Evolutionary conservation across 148 eudicot genomes (phyloP).

Genomic region (Linanthus parryae): DNA sequence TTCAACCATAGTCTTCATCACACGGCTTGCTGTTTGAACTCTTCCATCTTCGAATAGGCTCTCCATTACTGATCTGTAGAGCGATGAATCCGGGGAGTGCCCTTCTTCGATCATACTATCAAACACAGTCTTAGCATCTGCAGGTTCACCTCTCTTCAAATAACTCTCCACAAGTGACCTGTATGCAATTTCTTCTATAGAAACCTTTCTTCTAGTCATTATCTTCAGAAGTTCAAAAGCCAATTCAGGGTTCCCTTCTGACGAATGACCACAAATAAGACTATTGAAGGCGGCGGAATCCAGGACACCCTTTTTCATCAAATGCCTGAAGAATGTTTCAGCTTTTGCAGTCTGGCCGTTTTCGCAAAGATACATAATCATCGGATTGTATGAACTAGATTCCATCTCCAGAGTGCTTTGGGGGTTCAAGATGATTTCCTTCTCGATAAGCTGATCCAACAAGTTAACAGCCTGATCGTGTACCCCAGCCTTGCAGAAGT

Average conservation of each 20-base stretch:
- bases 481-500: conserved; percentile 55
- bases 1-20: conserved; percentile 85
- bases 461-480: conserved; percentile 71
- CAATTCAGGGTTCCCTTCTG: conserved; percentile 60
- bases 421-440: conserved; percentile 64
- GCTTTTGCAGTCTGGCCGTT: conserved; percentile 66
- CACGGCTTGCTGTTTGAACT: conserved; percentile 91
- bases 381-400: conserved; percentile 65
- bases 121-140: conserved; percentile 75
- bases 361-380: conserved; percentile 67
- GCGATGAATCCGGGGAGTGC: conserved; percentile 64
- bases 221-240: conserved; percentile 74
- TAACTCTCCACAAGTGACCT: conserved; percentile 57
- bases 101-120: conserved; percentile 87
- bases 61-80: conserved; percentile 71
- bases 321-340: conserved; percentile 70
- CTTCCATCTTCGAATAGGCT: conserved; percentile 81
- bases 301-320: conserved; percentile 84
- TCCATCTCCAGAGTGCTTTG: conserved; percentile 60
- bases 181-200: conserved; percentile 44
- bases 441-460: conserved; percentile 70
- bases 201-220: conserved; percentile 72
- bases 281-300: conserved; percentile 63
- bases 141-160: conserved; percentile 76
- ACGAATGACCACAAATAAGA: conserved; percentile 70